A percentile compares a stretch with the other conserved stretches of the same genome.
These are phyloP conservation scores for Colletotrichum salicis DNA, from an alignment of 2,329 filamentous ascomycete genomes.

Conservation along the genomic window DNA sequence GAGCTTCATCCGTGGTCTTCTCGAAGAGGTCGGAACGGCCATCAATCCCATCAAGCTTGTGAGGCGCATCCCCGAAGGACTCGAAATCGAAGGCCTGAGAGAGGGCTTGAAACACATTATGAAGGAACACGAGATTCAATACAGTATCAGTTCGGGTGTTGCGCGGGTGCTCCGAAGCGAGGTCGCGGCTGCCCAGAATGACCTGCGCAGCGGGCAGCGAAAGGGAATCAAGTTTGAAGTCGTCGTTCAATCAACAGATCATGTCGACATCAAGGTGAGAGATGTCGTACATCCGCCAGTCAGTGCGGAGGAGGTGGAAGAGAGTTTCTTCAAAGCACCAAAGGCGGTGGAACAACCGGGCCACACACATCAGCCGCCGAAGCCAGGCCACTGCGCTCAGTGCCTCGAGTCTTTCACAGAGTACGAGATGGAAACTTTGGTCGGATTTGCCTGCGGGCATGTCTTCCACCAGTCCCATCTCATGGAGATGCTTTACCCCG, in stretches of 20 bases:
- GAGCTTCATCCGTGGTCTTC: conserved; percentile 87
- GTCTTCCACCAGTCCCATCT: conserved; percentile 83
- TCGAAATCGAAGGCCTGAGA: conserved; percentile 90
- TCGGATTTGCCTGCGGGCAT: conserved; percentile 85
- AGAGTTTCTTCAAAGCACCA: conserved; percentile 16
- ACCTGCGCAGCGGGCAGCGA: conserved; percentile 80
- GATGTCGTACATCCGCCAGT: conserved; percentile 44
- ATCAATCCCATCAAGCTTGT: conserved; percentile 94
- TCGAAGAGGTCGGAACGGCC: conserved; percentile 93
- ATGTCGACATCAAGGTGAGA: conserved; percentile 55
- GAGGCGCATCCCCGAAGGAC: conserved; percentile 87
- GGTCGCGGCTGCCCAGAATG: conserved; percentile 84
- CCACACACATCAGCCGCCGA: conserved; percentile 46
- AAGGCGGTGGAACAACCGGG: conserved; percentile 43
- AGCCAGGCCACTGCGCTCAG: conserved; percentile 68
- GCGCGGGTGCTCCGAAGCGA: conserved; percentile 88
- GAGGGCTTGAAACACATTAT: conserved; percentile 92
- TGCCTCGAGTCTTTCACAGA: conserved; percentile 68
- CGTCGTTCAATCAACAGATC: conserved; percentile 54
- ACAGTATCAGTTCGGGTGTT: conserved; percentile 90
- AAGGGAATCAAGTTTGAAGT: conserved; percentile 92
- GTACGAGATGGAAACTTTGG: conserved; percentile 75
- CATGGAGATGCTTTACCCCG: conserved; percentile 62
- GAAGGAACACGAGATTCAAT: conserved; percentile 94
- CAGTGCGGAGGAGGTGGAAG: conserved; percentile 35